Conservation (phyloP, 257 asterid genomes). For the Solanum lycopersicoides region DNA sequence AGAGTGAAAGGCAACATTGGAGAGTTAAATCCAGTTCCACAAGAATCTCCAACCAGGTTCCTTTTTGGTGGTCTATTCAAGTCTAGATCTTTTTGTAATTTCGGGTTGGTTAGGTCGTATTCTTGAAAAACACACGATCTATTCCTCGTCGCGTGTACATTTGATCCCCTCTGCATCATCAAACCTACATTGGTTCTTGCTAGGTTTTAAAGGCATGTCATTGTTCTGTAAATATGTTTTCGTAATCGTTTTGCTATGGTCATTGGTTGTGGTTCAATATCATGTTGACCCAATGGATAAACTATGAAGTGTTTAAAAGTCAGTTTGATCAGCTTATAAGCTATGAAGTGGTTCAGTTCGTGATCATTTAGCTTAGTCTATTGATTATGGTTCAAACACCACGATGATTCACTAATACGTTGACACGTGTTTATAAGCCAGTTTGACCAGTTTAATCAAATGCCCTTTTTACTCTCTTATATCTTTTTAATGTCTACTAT, state of each 20-base stretch:
- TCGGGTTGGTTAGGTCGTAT: slow-evolving; percentile 58
- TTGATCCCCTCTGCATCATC: background rate
- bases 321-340: background rate
- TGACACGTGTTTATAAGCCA: background rate
- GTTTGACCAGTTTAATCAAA: background rate
- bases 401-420: too few relatives aligned
- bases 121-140: slow-evolving; percentile 11
- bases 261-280: background rate
- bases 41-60: slow-evolving; percentile 38
- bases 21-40: slow-evolving; percentile 23
- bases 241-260: background rate
- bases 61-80: slow-evolving; percentile 60
- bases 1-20: slow-evolving; percentile 36
- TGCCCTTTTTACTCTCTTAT: background rate
- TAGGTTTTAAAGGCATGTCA: background rate
- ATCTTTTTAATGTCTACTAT: background rate
- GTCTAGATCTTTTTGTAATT: slow-evolving; percentile 65
- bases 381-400: too few relatives aligned
- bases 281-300: background rate
- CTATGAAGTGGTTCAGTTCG: background rate
- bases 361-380: background rate
- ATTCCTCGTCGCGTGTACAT: slow-evolving; percentile 6
- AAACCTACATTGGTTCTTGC: background rate
- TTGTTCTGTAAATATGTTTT: slow-evolving; percentile 5
- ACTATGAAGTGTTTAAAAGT: background rate